A percentile compares a stretch with the other conserved stretches of the same genome.
Evolutionary conservation across 2,329 filamentous ascomycete species (phyloP).

Genomic region (Neopestalotiopsis sp.): DNA sequence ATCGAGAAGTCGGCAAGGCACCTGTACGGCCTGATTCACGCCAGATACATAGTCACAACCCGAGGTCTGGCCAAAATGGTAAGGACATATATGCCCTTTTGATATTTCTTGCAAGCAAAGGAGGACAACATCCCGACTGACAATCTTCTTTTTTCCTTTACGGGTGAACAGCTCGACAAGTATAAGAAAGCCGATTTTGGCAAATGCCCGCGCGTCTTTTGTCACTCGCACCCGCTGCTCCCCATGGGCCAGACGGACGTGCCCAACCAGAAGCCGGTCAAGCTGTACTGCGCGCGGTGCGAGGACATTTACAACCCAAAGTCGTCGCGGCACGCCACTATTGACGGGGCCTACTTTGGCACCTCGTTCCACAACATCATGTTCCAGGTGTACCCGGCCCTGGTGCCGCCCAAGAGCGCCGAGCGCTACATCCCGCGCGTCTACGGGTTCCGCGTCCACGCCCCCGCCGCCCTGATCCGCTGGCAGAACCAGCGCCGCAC

Average conservation of each 20-base stretch:
- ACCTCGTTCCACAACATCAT: constrained; percentile 99
- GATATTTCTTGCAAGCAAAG: background rate
- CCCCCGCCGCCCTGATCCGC: constrained; percentile 81
- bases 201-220: constrained; percentile 96
- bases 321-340: constrained; percentile 87
- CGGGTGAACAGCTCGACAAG: constrained; percentile 78
- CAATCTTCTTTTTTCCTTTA: no score
- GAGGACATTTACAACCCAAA: constrained; percentile 99
- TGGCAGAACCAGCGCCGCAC: constrained; percentile 88
- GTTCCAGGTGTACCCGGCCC: constrained; percentile 94
- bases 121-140: background rate
- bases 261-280: constrained; percentile 86
- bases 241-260: constrained; percentile 94
- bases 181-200: constrained; percentile 99
- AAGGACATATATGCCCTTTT: constrained; percentile 34
- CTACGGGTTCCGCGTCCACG: constrained; percentile 96
- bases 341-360: constrained; percentile 98
- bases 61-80: constrained; percentile 96
- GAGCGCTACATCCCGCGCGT: constrained; percentile 88
- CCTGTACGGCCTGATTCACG: constrained; percentile 94
- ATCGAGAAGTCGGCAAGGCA: constrained; percentile 98
- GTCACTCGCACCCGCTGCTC: constrained; percentile 88
- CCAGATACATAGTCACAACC: constrained; percentile 95
- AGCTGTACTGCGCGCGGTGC: constrained; percentile 95
- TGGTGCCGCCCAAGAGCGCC: constrained; percentile 84